phyloP scores from a whole-genome alignment of 306 rosid species.

The Quercus mongolica region DNA sequence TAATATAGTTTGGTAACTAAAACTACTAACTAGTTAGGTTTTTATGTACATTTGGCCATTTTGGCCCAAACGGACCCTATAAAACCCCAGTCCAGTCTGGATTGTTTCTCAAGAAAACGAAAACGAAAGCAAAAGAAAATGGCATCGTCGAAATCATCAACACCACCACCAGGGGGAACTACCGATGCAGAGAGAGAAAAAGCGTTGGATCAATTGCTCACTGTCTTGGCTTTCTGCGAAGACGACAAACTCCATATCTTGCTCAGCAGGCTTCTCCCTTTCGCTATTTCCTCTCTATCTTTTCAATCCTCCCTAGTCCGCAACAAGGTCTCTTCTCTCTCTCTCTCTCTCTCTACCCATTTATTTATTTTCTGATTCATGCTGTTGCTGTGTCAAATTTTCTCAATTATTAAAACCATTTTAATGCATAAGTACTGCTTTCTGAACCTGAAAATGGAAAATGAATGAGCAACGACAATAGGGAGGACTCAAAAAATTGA shows the following conservation, averaged over 20 bases:
- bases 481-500: too few relatives aligned
- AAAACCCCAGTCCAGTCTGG: too few relatives aligned
- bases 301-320: constrained; percentile 60
- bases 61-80: too few relatives aligned
- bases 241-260: constrained; percentile 80
- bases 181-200: constrained; percentile 68
- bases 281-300: constrained; percentile 77
- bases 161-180: constrained; percentile 29
- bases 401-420: background rate
- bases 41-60: too few relatives aligned
- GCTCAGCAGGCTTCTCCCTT: constrained; percentile 82
- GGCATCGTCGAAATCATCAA: constrained; percentile 67
- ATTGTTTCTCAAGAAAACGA: background rate
- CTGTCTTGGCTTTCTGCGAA: constrained; percentile 88
- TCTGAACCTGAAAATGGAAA: too few relatives aligned
- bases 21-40: too few relatives aligned
- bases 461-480: too few relatives aligned
- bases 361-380: background rate
- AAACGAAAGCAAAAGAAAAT: background rate
- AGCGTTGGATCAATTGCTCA: constrained; percentile 81
- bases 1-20: too few relatives aligned
- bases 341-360: background rate
- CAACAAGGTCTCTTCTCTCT: constrained; percentile 53
- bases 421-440: too few relatives aligned
- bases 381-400: background rate